A percentile compares a stretch with the other conserved stretches of the same genome.
These are phyloP conservation scores for Klebsormidium nitens DNA, from an alignment of 139 green algal species.

Conservation along the genomic window DNA sequence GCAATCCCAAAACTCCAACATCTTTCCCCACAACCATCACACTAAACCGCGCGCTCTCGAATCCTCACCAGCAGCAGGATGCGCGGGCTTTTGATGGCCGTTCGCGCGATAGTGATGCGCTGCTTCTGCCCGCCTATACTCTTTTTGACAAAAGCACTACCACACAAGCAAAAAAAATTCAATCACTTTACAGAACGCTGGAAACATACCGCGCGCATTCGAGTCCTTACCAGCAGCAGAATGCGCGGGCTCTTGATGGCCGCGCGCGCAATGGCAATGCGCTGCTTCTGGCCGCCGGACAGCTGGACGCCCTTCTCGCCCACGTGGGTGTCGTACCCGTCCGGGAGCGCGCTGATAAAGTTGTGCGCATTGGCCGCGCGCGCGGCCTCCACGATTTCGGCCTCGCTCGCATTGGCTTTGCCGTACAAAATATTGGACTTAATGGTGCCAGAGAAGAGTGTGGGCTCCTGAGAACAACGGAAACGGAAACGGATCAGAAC, in stretches of 20 bases:
- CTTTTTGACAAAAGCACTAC: too few relatives aligned
- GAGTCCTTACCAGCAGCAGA: conserved; percentile 87
- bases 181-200: too few relatives aligned
- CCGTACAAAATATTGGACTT: conserved; percentile 48
- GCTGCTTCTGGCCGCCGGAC: conserved; percentile 82
- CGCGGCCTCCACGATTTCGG: conserved; percentile 64
- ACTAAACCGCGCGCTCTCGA: too few relatives aligned
- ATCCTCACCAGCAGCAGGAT: conserved; percentile 74
- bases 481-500: too few relatives aligned
- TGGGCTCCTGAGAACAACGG: conserved; percentile 63
- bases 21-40: too few relatives aligned
- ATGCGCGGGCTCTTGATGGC: conserved; percentile 69
- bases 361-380: conserved; percentile 66
- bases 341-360: conserved; percentile 57
- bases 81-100: conserved; percentile 56
- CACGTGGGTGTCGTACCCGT: conserved; percentile 77
- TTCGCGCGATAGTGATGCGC: conserved; percentile 67
- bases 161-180: too few relatives aligned
- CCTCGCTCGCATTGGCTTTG: conserved; percentile 7
- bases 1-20: too few relatives aligned
- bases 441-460: conserved; percentile 57
- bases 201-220: too few relatives aligned
- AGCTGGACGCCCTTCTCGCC: conserved; percentile 75
- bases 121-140: conserved; percentile 52
- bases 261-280: conserved; percentile 88